Percentiles rank a stretch among this genome's conserved stretches.
phyloP scores from a whole-genome alignment of 2,329 filamentous ascomycete genomes.

The Pseudogymnoascus sp. region DNA sequence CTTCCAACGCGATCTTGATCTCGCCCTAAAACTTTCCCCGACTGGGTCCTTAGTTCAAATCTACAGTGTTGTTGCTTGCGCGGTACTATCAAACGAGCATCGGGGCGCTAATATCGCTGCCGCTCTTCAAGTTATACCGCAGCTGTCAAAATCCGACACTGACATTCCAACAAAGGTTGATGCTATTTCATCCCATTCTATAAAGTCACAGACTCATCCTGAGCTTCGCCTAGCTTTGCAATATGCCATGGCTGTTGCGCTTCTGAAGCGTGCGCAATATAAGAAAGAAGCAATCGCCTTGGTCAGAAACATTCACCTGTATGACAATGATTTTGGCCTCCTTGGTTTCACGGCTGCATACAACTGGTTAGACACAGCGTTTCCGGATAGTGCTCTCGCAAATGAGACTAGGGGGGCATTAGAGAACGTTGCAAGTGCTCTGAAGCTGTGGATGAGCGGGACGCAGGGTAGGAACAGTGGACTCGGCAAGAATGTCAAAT shows the following conservation, averaged over 20 bases:
- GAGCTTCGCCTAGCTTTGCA: not conserved
- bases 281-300: not conserved
- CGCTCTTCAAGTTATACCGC: not conserved
- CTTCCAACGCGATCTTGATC: slow-evolving; percentile 17
- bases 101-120: slow-evolving; percentile 11
- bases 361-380: slow-evolving; percentile 49
- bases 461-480: slow-evolving; percentile 39
- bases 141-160: not conserved
- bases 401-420: slow-evolving; percentile 41
- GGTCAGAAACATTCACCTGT: not conserved
- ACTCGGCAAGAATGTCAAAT: slow-evolving; percentile 44
- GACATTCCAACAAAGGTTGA: not conserved
- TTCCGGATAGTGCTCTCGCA: slow-evolving; percentile 40
- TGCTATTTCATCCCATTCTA: not conserved
- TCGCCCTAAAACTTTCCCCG: slow-evolving; percentile 68
- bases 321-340: slow-evolving; percentile 27
- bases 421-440: slow-evolving; percentile 50
- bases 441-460: slow-evolving; percentile 56
- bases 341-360: slow-evolving; percentile 54
- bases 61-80: slow-evolving; percentile 52
- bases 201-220: not conserved
- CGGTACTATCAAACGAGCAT: slow-evolving; percentile 45
- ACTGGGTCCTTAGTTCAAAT: slow-evolving; percentile 66
- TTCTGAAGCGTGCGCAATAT: slow-evolving; percentile 36
- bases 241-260: not conserved